Evolutionary conservation across 148 eudicot genomes (phyloP).

Genomic region (Salicornia ramosissima): DNA sequence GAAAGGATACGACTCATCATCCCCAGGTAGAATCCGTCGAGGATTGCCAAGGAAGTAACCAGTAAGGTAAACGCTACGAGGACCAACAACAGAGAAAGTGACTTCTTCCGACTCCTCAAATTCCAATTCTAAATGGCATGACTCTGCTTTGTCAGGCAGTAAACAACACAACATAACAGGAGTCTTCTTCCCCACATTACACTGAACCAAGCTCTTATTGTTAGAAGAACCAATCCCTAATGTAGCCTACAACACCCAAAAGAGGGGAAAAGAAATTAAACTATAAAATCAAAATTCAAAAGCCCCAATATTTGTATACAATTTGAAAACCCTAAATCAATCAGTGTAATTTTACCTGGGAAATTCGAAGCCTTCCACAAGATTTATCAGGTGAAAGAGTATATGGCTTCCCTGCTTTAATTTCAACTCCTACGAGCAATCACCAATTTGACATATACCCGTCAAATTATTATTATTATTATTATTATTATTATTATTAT

Average conservation of each 20-base stretch:
- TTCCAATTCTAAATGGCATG: conserved; percentile 76
- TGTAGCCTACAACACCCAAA: conserved; percentile 47
- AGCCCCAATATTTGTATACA: no score
- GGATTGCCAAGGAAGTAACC: conserved; percentile 48
- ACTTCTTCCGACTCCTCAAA: conserved; percentile 80
- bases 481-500: no score
- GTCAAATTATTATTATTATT: no score
- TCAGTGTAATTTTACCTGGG: conserved; percentile 84
- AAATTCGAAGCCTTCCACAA: conserved; percentile 56
- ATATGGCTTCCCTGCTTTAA: conserved; percentile 66
- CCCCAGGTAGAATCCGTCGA: conserved; percentile 17
- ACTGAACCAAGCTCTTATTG: conserved; percentile 59
- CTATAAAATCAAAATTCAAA: no score
- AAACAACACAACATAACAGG: conserved; percentile 83
- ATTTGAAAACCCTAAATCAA: no score
- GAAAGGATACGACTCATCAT: conserved; percentile 80
- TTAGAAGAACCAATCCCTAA: conserved; percentile 58
- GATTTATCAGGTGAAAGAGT: conserved; percentile 35
- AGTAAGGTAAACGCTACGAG: conserved; percentile 69
- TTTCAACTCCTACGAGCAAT: conserved; percentile 51
- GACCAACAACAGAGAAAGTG: conserved; percentile 77
- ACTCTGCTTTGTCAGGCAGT: conserved; percentile 64
- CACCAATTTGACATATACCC: no score
- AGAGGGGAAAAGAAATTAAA: no score
- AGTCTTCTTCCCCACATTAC: conserved; percentile 71